A percentile compares a stretch with the other conserved stretches of the same genome.
phyloP scores from a whole-genome alignment of 208 protist genomes.

The Trypanosoma boissoni region DNA sequence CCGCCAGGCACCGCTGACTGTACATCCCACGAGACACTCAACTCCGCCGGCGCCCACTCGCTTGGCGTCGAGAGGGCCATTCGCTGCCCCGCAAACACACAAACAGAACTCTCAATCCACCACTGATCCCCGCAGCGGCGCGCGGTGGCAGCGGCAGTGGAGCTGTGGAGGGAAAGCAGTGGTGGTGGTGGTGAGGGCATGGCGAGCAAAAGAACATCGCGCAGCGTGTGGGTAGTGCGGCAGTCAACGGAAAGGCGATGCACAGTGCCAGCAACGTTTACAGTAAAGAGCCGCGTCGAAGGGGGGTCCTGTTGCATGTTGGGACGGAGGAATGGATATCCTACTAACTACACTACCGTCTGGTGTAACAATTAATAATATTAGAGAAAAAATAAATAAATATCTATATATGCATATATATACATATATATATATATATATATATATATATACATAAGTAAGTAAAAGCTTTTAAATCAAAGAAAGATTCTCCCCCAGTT shows the following conservation, averaged over 20 bases:
- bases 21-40: slow-evolving; percentile 11
- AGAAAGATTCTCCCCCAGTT: too few species aligned
- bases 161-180: not conserved
- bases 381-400: slow-evolving; percentile 15
- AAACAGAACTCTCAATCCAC: slow-evolving; percentile 22
- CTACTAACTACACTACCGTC: not conserved
- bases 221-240: slow-evolving; percentile 10
- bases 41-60: slow-evolving; percentile 11
- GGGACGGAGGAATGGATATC: too few species aligned
- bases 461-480: not conserved
- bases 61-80: slow-evolving; percentile 18
- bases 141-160: not conserved
- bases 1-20: not conserved
- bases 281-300: slow-evolving; percentile 20
- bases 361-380: too few species aligned
- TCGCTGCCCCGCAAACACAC: slow-evolving; percentile 22
- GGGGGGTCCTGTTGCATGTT: too few species aligned
- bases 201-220: slow-evolving; percentile 12
- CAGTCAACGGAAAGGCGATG: slow-evolving; percentile 15
- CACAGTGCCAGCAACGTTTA: slow-evolving; percentile 16
- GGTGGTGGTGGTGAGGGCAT: slow-evolving; percentile 1
- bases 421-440: slow-evolving; percentile 19
- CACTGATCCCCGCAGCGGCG: not conserved
- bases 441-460: not conserved
- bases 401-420: slow-evolving; percentile 1